Conservation (phyloP, 2,329 filamentous ascomycete genomes). For the Amesomyces nigricolor region DNA sequence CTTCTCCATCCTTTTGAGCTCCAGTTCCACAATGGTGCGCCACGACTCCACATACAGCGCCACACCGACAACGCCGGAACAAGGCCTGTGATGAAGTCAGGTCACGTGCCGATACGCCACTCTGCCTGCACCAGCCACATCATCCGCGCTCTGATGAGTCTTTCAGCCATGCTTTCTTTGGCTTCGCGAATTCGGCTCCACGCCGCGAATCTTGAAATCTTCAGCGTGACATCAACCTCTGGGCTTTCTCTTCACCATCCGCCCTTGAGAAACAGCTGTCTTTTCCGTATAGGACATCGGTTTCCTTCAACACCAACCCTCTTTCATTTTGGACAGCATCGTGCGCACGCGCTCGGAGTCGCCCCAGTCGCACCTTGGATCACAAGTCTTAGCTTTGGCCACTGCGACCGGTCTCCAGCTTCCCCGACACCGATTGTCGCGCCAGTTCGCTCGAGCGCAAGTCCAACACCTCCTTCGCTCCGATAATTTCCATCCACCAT, state of each 20-base stretch:
- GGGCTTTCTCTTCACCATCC: neutral
- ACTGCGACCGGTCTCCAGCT: neutral
- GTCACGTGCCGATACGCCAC: neutral
- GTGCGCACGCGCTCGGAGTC: neutral
- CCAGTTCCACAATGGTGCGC: no score
- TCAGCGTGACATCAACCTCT: conserved; percentile 6
- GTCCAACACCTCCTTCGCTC: neutral
- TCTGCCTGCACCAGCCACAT: conserved; percentile 7
- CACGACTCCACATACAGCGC: no score
- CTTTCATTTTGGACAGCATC: neutral
- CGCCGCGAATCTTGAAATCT: conserved; percentile 16
- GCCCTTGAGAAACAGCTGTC: neutral
- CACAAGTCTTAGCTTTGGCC: conserved; percentile 1
- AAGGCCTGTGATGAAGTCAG: no score
- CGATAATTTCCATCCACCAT: neutral
- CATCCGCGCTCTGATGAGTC: neutral
- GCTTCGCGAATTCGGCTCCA: conserved; percentile 11
- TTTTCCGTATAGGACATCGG: neutral
- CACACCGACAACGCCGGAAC: no score
- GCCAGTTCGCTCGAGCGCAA: neutral
- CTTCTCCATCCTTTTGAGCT: no score
- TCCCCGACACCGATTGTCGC: neutral
- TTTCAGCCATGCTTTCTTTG: neutral
- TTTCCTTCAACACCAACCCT: neutral
- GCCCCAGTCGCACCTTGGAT: conserved; percentile 11